A percentile compares a stretch with the other conserved stretches of the same genome.
phyloP scores from a whole-genome alignment of 2,329 filamentous ascomycete species.

The Epichloe sylvatica region DNA sequence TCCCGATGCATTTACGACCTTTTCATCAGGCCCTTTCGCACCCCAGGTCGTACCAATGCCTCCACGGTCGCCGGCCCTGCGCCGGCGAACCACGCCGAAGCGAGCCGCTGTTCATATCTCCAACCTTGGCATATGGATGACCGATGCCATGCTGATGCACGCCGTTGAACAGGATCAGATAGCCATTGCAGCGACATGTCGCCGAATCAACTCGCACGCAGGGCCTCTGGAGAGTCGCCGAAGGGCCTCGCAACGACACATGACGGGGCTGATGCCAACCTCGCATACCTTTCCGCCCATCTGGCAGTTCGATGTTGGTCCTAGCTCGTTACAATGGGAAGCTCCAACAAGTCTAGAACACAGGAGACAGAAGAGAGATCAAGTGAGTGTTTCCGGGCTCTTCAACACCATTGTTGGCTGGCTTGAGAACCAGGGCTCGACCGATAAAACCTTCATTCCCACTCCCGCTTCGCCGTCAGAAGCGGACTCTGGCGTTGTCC shows the following conservation, averaged over 20 bases:
- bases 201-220: constrained; percentile 29
- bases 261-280: constrained; percentile 35
- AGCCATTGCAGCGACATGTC: constrained; percentile 8
- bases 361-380: constrained; percentile 12
- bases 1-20: background rate
- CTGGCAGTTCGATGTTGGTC: constrained; percentile 33
- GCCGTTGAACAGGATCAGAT: constrained; percentile 20
- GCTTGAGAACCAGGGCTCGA: constrained; percentile 12
- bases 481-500: background rate
- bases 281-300: constrained; percentile 23
- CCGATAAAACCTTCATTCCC: constrained; percentile 10
- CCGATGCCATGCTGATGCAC: constrained; percentile 19
- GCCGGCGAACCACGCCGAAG: constrained; percentile 13
- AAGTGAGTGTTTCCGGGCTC: constrained; percentile 8
- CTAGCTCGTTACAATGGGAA: constrained; percentile 38
- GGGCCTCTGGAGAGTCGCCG: constrained; percentile 43
- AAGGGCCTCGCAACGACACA: constrained; percentile 37
- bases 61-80: constrained; percentile 14
- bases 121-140: constrained; percentile 18
- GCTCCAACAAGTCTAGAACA: constrained; percentile 26
- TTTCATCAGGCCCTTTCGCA: background rate
- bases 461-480: constrained; percentile 1
- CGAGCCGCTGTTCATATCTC: constrained; percentile 7
- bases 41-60: constrained; percentile 14
- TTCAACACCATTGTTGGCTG: constrained; percentile 17